These are phyloP conservation scores for Acanthamoeba sp. DNA, from an alignment of 208 protist species.

Conservation along the genomic window DNA sequence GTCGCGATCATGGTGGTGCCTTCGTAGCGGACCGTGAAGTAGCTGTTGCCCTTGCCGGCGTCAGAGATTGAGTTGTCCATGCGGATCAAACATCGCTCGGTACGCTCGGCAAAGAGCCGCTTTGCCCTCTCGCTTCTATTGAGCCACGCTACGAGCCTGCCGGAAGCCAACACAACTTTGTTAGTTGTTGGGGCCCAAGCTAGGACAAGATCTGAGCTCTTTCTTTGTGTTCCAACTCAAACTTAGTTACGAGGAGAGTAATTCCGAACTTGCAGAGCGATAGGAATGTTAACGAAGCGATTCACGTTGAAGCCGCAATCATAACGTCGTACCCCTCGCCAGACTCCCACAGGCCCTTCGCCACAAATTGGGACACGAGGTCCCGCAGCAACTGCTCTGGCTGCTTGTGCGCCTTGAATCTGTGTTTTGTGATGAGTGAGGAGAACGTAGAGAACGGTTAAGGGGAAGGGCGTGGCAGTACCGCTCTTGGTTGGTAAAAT, in stretches of 20 bases:
- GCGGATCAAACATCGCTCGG: not conserved
- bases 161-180: not conserved
- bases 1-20: not conserved
- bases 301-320: not conserved
- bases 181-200: not conserved
- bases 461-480: not conserved
- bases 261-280: too few species aligned
- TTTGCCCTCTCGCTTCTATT: not conserved
- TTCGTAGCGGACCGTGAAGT: conserved; percentile 6
- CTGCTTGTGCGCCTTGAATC: not conserved
- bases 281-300: too few species aligned
- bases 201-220: not conserved
- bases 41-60: not conserved
- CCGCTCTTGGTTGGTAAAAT: not conserved
- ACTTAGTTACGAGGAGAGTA: not conserved
- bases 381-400: not conserved
- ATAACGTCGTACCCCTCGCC: not conserved
- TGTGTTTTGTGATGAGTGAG: not conserved
- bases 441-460: not conserved
- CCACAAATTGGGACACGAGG: not conserved
- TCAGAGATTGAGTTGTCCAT: not conserved
- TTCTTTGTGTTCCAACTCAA: too few species aligned
- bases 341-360: not conserved
- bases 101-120: not conserved
- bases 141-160: conserved; percentile 25